Base-by-base conservation (phyloP, 2,329 filamentous ascomycete genomes). In the Thelonectria rubi region DNA sequence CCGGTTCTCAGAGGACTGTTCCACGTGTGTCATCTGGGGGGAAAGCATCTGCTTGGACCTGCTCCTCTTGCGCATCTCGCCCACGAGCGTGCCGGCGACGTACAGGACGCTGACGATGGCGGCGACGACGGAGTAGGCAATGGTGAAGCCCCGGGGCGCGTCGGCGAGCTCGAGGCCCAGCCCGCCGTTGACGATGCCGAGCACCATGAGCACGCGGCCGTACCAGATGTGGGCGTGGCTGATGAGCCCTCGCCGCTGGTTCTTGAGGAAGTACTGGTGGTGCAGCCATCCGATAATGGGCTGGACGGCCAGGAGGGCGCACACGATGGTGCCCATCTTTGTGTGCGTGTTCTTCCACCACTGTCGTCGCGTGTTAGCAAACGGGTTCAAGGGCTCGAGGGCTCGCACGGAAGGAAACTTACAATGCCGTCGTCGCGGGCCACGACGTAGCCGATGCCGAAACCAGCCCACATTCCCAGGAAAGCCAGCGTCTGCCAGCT, bases 171-270 rank as follows among this genome's bases (percentile, higher is more conserved):
- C 63, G 26, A 91, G 76, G 3, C 88, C 88, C 4, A 90, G 74
- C 0, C 87, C 88, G 57, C 88, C 88, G 68, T 90, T 90, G 67
- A 90, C 72, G 46, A 89, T 79, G 24, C 86, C 88, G 3, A 89
- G 71, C 17, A 84, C 57, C 64, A 91, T 84, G 45, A 90, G 73
- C 1, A 77, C 68, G 17, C 88, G 82, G 12, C 88, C 88, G 68
- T 82, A 87, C 86, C 86, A 90, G 66, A 88, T 83, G 70, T 91
- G 88, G 1, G 78, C 71, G 65, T 88, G 75, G 64, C 85, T 87
- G 63, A 88, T 71, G 42, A 78, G 15, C 7, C 82, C 82, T 37
- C 87, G 84, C 24, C 69, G 46, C 54, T 80, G 75, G 55, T 82
- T 73, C 70, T 79, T 80, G 58, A 80, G 67, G 73, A 79, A 90